Conservation (phyloP, 371 early-diverging fungal genomes). For the Blyttiomyces sp. region DNA sequence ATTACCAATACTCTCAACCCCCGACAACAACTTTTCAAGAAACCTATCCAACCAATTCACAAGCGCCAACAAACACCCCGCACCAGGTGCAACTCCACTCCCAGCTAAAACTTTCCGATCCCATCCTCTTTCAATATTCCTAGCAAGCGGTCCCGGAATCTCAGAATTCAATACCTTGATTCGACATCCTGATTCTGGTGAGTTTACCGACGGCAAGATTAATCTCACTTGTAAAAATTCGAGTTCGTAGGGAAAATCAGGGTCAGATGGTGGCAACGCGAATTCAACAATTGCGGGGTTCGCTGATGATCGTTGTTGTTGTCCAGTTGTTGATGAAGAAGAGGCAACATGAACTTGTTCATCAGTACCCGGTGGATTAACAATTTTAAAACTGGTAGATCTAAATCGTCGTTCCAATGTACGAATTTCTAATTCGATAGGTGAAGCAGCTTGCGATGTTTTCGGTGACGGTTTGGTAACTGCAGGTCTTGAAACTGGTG, state of each 20-base stretch:
- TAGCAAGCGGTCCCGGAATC: conserved; percentile 49
- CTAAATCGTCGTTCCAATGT: conserved; percentile 18
- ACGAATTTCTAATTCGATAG: conserved; percentile 10
- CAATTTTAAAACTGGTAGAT: not conserved
- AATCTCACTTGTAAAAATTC: conserved; percentile 54
- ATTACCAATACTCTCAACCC: not conserved
- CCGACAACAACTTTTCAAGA: conserved; percentile 45
- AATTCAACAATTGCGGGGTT: conserved; percentile 14
- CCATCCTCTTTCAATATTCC: conserved; percentile 53
- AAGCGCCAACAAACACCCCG: conserved; percentile 24
- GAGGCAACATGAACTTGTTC: not conserved
- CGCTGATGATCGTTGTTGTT: conserved; percentile 1
- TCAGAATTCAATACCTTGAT: conserved; percentile 58
- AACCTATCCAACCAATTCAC: conserved; percentile 67
- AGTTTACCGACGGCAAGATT: conserved; percentile 35
- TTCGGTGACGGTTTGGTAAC: conserved; percentile 1
- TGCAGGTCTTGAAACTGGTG: conserved; percentile 4
- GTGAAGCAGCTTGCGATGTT: not conserved
- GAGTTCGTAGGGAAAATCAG: conserved; percentile 75
- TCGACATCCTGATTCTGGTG: conserved; percentile 5
- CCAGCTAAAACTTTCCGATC: conserved; percentile 23
- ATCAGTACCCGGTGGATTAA: too few relatives aligned
- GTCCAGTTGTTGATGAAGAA: not conserved
- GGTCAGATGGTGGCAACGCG: conserved; percentile 59
- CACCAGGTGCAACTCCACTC: not conserved